phyloP scores from a whole-genome alignment of 441 rosid genomes.

The Caryocar brasiliense region DNA sequence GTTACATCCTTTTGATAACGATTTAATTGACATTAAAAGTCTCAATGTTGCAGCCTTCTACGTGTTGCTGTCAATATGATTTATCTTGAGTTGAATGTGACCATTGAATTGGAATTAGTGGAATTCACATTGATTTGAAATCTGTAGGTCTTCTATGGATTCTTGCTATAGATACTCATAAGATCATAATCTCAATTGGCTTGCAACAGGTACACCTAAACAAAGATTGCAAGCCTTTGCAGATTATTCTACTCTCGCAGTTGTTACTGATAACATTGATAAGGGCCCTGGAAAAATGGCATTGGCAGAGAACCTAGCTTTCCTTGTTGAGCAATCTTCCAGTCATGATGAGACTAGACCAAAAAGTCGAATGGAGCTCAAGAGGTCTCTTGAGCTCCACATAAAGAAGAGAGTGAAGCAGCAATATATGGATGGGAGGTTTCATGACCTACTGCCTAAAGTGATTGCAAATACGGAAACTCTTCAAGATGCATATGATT shows the following conservation, averaged over 20 bases:
- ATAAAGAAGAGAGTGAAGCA: conserved; percentile 77
- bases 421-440: conserved; percentile 57
- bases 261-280: conserved; percentile 13
- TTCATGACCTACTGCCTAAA: conserved; percentile 36
- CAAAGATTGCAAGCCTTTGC: conserved; percentile 10
- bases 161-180: not conserved
- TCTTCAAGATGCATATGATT: conserved; percentile 62
- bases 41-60: no score
- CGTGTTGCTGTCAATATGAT: not conserved
- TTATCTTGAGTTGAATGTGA: no score
- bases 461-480: conserved; percentile 64
- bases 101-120: no score
- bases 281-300: conserved; percentile 22
- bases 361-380: conserved; percentile 58
- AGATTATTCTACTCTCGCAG: conserved; percentile 24
- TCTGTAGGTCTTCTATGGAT: not conserved
- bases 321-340: conserved; percentile 52
- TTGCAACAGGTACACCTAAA: conserved; percentile 13
- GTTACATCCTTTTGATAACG: no score
- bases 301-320: conserved; percentile 55
- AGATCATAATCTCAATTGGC: not conserved
- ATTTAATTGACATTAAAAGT: no score
- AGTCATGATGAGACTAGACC: conserved; percentile 28
- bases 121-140: no score
- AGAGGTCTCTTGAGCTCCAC: conserved; percentile 52